Conservation (phyloP, 129 eudicot genomes). For the Escallonia herrerae region DNA sequence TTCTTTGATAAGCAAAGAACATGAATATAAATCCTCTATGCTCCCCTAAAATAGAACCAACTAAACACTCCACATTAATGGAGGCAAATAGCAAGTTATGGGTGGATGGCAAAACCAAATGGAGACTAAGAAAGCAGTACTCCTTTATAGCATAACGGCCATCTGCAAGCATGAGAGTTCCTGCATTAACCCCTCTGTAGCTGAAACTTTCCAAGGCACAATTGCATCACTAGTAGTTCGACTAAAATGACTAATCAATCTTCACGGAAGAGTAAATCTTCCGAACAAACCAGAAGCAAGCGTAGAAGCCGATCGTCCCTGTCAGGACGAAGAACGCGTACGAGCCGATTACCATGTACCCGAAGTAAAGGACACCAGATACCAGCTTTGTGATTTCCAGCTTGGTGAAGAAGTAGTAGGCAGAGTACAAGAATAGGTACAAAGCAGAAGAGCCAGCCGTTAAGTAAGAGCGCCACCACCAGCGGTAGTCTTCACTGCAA, state of each 20-base stretch:
- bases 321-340: conserved; percentile 81
- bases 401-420: conserved; percentile 75
- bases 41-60: no score
- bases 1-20: no score
- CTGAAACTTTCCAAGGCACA: no score
- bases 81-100: no score
- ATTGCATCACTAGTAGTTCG: no score
- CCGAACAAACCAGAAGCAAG: conserved; percentile 78
- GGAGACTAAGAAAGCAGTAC: no score
- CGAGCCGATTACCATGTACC: conserved; percentile 71
- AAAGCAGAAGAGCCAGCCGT: conserved; percentile 89
- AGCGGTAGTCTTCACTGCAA: conserved; percentile 83
- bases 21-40: no score
- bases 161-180: no score
- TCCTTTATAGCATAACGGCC: no score
- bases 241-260: conserved; percentile 45
- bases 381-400: conserved; percentile 75
- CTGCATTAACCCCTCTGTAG: no score
- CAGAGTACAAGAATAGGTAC: conserved; percentile 75
- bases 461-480: conserved; percentile 95
- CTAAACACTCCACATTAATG: no score
- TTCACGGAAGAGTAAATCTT: conserved; percentile 83
- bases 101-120: no score
- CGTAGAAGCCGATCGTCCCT: conserved; percentile 71
- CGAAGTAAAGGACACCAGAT: conserved; percentile 76